phyloP scores from a whole-genome alignment of 176 grass and related monocot species.

The Juncus effusus region DNA sequence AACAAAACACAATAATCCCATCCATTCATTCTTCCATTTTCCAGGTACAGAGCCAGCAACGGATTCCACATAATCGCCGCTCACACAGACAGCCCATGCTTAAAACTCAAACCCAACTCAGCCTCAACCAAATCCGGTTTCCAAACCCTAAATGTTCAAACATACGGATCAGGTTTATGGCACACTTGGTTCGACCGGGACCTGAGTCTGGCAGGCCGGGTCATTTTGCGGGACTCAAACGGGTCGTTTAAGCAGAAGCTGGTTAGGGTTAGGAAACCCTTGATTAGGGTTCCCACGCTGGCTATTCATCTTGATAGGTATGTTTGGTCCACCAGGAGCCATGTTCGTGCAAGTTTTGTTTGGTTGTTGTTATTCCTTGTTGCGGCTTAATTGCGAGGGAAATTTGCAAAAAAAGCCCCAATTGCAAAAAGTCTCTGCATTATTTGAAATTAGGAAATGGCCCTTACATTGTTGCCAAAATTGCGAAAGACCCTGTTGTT shows the following conservation, averaged over 20 bases:
- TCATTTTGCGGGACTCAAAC: conserved; percentile 68
- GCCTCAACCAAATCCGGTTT: conserved; percentile 71
- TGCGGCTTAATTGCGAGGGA: conserved; percentile 20
- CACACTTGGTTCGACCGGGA: conserved; percentile 97
- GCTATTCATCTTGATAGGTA: conserved; percentile 99
- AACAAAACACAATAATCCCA: too few relatives aligned
- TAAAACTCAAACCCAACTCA: conserved; percentile 88
- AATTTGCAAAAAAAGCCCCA: background rate
- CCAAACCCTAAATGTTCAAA: conserved; percentile 88
- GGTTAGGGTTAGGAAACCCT: conserved; percentile 76
- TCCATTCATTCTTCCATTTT: conserved; percentile 13
- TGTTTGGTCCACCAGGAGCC: background rate
- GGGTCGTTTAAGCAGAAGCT: conserved; percentile 76
- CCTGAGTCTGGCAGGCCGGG: conserved; percentile 77
- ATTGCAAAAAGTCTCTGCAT: background rate
- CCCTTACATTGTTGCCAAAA: too few relatives aligned
- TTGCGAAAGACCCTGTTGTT: too few relatives aligned
- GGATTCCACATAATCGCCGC: conserved; percentile 89
- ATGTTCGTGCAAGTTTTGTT: too few relatives aligned
- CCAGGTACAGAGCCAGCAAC: conserved; percentile 69
- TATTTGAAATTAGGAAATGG: background rate
- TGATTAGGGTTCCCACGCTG: conserved; percentile 83
- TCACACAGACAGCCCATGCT: conserved; percentile 90
- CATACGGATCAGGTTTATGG: conserved; percentile 77
- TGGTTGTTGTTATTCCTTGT: conserved; percentile 21